Evolutionary conservation across 306 rosid species (phyloP).

Genomic region (Erythrophleum fordii): DNA sequence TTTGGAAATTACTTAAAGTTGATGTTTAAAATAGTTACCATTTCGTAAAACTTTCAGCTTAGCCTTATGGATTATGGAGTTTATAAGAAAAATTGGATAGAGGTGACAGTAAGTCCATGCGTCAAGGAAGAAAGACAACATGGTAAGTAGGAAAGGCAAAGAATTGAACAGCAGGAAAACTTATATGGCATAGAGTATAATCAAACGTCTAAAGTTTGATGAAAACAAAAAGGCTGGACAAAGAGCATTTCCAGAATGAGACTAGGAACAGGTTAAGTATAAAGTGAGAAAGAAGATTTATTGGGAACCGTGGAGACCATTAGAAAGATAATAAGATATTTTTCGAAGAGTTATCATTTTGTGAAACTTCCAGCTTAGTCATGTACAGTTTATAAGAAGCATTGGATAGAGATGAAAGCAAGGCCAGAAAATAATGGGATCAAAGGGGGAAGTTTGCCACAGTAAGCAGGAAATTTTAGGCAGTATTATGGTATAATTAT

Average conservation of each 20-base stretch:
- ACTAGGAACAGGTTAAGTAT: neutral
- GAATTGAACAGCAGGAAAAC: neutral
- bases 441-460: neutral
- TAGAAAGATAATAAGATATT: neutral
- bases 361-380: slow-evolving; percentile 9
- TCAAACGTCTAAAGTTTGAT: neutral
- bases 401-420: neutral
- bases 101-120: neutral
- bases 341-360: neutral
- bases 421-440: neutral
- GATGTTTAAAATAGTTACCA: neutral
- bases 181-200: neutral
- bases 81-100: neutral
- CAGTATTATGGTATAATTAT: neutral
- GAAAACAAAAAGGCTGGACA: neutral
- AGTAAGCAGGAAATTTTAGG: neutral
- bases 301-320: neutral
- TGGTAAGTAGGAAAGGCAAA: neutral
- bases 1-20: neutral
- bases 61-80: neutral
- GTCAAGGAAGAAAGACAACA: neutral
- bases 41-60: slow-evolving; percentile 3
- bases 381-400: neutral
- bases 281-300: neutral
- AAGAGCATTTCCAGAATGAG: neutral